A percentile compares a stretch with the other conserved stretches of the same genome.
Conservation (phyloP, 345 rosid genomes). For the Syzygium oleosum region DNA sequence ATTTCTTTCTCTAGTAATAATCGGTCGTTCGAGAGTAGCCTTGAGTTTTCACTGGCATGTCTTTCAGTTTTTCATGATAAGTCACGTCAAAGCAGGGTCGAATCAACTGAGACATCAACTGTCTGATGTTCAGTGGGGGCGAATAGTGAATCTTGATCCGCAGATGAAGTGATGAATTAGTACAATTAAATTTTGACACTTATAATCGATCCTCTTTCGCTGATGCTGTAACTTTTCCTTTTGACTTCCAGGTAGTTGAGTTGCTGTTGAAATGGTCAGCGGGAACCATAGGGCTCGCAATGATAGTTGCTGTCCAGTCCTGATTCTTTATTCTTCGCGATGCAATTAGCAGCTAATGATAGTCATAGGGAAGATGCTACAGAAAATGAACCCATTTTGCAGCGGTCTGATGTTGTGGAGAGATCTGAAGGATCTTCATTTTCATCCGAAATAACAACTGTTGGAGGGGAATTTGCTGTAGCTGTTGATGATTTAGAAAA, state of each 20-base stretch:
- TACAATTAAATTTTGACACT: not conserved
- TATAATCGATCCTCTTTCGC: not conserved
- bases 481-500: slow-evolving; percentile 38
- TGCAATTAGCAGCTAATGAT: slow-evolving; percentile 84
- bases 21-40: not conserved
- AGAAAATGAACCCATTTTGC: slow-evolving; percentile 62
- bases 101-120: not conserved
- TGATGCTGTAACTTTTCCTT: not conserved
- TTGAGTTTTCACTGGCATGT: not conserved
- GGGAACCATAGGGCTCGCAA: slow-evolving; percentile 8
- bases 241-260: slow-evolving; percentile 15
- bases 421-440: slow-evolving; percentile 50
- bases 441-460: slow-evolving; percentile 55
- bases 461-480: slow-evolving; percentile 30
- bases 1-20: not conserved
- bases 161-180: not conserved
- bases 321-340: slow-evolving; percentile 28
- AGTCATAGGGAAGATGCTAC: slow-evolving; percentile 39
- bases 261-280: slow-evolving; percentile 25
- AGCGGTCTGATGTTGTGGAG: slow-evolving; percentile 20
- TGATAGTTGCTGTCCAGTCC: slow-evolving; percentile 12
- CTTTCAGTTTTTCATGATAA: not conserved
- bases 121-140: not conserved
- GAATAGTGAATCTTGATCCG: not conserved
- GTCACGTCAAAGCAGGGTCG: not conserved